Conservation (phyloP, 805 yeast species). For the Spathaspora sp. region DNA sequence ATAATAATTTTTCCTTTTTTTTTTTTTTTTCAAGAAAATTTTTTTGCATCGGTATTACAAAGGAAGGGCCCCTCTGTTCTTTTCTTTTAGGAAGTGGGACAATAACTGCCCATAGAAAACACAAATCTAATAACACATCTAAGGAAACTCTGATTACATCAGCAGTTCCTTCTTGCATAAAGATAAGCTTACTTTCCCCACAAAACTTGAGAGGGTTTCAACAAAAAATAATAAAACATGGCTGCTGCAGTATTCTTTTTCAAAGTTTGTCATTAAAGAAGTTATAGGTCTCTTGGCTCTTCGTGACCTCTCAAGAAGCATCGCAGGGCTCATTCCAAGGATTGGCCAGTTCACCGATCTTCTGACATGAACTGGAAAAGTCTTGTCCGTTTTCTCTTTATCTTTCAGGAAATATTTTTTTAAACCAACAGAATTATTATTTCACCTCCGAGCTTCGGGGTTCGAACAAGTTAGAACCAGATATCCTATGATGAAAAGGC, state of each 20-base stretch:
- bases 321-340: not conserved
- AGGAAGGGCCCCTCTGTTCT: not conserved
- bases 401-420: not conserved
- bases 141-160: not conserved
- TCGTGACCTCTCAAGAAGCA: not conserved
- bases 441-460: not conserved
- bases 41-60: not conserved
- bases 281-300: not conserved
- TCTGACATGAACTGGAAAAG: not conserved
- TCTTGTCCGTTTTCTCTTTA: not conserved
- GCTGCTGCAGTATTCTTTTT: not conserved
- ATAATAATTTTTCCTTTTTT: not conserved
- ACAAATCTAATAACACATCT: not conserved
- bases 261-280: not conserved
- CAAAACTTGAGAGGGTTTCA: not conserved
- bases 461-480: not conserved
- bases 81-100: not conserved
- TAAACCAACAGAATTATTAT: not conserved
- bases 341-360: not conserved
- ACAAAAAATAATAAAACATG: not conserved
- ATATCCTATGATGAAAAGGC: not conserved
- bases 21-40: not conserved
- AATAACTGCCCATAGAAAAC: not conserved
- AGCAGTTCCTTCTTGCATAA: not conserved
- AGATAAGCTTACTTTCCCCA: not conserved